Percentiles rank a stretch among this genome's conserved stretches.
Evolutionary conservation across 352 stramenopile genomes (phyloP).

Genomic region (Peronosclerospora sorghi): DNA sequence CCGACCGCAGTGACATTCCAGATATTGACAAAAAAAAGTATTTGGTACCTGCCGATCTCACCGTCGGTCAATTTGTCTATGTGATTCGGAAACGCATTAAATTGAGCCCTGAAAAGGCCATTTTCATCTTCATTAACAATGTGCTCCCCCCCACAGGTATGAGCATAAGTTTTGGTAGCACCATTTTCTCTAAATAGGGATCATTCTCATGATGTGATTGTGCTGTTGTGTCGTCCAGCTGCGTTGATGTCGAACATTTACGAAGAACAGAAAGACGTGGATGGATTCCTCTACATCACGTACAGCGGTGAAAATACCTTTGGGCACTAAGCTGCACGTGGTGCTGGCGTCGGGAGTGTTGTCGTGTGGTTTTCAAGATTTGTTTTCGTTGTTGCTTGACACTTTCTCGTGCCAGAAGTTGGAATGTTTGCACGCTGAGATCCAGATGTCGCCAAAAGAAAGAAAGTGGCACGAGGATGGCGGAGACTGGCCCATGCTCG

Average conservation of each 20-base stretch:
- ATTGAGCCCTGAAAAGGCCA: slow-evolving; percentile 92
- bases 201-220: no score
- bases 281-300: slow-evolving; percentile 99
- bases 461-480: slow-evolving; percentile 1
- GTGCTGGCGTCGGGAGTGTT: slow-evolving; percentile 9
- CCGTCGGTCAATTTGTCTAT: slow-evolving; percentile 98
- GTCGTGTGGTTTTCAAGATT: slow-evolving; percentile 30
- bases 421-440: neutral
- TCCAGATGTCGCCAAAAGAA: neutral
- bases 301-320: slow-evolving; percentile 99
- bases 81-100: slow-evolving; percentile 99
- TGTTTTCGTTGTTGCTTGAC: slow-evolving; percentile 5
- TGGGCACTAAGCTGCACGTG: slow-evolving; percentile 51
- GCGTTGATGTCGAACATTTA: slow-evolving; percentile 99
- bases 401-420: slow-evolving; percentile 3
- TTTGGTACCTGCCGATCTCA: slow-evolving; percentile 94
- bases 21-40: slow-evolving; percentile 99
- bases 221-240: slow-evolving; percentile 26
- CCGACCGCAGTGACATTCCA: slow-evolving; percentile 95
- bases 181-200: no score
- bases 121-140: slow-evolving; percentile 99
- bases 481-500: neutral
- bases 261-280: slow-evolving; percentile 98
- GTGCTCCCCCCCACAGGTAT: slow-evolving; percentile 92
- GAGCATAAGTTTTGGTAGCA: no score